These are phyloP conservation scores for Glutinoglossum americanum DNA, from an alignment of 495 filamentous ascomycete genomes.

Conservation along the genomic window DNA sequence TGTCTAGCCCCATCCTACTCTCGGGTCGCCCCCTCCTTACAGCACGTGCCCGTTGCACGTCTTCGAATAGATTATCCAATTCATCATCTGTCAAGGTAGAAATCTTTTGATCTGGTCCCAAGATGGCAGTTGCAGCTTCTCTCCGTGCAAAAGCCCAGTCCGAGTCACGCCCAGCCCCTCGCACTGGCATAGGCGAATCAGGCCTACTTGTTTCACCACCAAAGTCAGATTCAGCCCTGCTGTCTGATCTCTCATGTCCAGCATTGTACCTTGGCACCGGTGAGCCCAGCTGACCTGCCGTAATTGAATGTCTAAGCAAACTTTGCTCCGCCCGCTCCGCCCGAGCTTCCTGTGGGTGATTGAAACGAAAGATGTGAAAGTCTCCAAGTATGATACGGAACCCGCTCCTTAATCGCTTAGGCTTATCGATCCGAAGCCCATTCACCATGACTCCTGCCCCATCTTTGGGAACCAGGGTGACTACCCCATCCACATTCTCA, in stretches of 20 bases:
- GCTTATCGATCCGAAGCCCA: conserved; percentile 63
- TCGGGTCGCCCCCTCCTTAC: conserved; percentile 49
- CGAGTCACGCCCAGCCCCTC: conserved; percentile 50
- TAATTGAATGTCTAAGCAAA: conserved; percentile 70
- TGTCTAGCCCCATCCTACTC: conserved; percentile 32
- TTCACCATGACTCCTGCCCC: conserved; percentile 96
- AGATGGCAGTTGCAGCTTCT: conserved; percentile 74
- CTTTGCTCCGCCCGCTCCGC: conserved; percentile 83
- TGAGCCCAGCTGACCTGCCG: conserved; percentile 55
- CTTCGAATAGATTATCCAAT: conserved; percentile 82
- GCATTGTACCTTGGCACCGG: conserved; percentile 30
- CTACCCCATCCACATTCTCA: conserved; percentile 74
- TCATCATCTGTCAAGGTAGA: conserved; percentile 79
- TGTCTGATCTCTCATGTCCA: conserved; percentile 50
- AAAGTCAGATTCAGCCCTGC: conserved; percentile 48
- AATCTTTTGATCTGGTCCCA: conserved; percentile 86
- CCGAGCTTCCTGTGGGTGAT: conserved; percentile 87
- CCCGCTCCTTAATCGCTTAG: conserved; percentile 69
- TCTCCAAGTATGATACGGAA: conserved; percentile 91
- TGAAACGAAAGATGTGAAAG: conserved; percentile 98
- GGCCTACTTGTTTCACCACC: conserved; percentile 50
- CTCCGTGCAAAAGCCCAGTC: conserved; percentile 91
- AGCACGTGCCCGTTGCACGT: conserved; percentile 73
- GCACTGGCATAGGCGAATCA: conserved; percentile 53
- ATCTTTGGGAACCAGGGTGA: conserved; percentile 73